phyloP scores from a whole-genome alignment of 176 grass and related monocot genomes.

The Triticum monococcum region DNA sequence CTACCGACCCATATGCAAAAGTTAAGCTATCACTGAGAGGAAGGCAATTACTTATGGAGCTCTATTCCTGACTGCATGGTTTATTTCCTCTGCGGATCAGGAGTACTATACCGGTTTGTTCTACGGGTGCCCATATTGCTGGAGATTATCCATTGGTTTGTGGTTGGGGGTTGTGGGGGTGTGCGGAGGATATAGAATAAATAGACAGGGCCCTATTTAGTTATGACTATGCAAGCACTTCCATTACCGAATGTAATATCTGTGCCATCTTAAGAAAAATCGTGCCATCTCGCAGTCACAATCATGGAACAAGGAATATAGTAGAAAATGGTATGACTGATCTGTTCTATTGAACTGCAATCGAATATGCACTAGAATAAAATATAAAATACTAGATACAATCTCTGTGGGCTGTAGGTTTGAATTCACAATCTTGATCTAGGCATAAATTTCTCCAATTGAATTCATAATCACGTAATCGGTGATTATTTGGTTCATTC shows the following conservation, averaged over 20 bases:
- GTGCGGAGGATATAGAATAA: neutral
- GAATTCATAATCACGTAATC: constrained; percentile 30
- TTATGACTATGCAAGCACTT: neutral
- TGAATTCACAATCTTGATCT: constrained; percentile 3
- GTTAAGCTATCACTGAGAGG: neutral
- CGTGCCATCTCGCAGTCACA: neutral
- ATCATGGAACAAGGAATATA: neutral
- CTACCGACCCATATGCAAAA: neutral
- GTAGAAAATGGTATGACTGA: neutral
- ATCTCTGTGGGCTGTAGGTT: neutral
- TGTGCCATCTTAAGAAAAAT: neutral
- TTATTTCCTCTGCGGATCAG: neutral
- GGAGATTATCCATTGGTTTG: neutral
- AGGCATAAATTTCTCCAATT: constrained; percentile 36
- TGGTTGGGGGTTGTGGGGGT: neutral
- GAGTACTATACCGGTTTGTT: neutral
- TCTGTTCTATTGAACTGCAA: neutral
- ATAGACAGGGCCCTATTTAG: neutral
- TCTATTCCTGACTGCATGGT: neutral
- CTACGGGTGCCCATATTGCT: neutral
- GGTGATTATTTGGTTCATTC: constrained; percentile 59
- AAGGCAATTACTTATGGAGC: neutral
- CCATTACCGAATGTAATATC: neutral
- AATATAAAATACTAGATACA: neutral
- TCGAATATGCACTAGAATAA: neutral